Evolutionary conservation across 768 basidiomycete genomes (phyloP), one percentile per base, ranked within the genome.

Genomic region (Trichaptum fuscoviolaceum): DNA sequence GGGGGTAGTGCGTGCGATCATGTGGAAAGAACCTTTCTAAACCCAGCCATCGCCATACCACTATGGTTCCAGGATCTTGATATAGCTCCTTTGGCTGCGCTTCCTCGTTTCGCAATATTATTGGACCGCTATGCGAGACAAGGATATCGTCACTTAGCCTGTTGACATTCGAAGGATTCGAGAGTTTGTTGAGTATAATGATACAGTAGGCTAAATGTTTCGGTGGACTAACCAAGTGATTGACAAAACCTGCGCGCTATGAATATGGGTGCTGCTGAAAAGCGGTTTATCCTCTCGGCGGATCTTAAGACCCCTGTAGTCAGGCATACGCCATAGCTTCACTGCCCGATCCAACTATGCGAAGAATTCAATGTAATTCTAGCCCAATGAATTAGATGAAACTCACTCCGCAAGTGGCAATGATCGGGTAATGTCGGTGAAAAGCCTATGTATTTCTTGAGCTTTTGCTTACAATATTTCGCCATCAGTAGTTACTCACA

Each of bases 391-490:
- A 24, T 25, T 58, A 27, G 63, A 57, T 12, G 27, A 15, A 7
- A 77, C 87, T 67, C 73, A 92, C 91, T 24, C 91, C 91, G 71
- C 90, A 89, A 18, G 92, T 93, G 10, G 90, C 91, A 63, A 93
- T 80, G 18, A 93, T 69, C 4, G 90, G 89, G 63, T 82, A 75
- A 10, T 76, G 75, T 0, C 85, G 81, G 73, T 93, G 89, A 75
- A 93, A 93, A 27, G 87, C 84, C 90, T 92, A 18, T 62, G 18
- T 57, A 58, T 26, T 25, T 4, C 36, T 58, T 52, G 62, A 12
- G 25, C 52, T 7, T 52, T 2, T 9, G 61, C 35, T 10, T 58
- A 57, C 25, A 26, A 58, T 52, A 61, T 59, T 65, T 17, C 30
- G 36, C 64, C 30, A 65, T 24, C 69, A 67, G 35, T 62, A 64